These are phyloP conservation scores for Oxyria digyna DNA, from an alignment of 148 eudicot species.

Conservation along the genomic window DNA sequence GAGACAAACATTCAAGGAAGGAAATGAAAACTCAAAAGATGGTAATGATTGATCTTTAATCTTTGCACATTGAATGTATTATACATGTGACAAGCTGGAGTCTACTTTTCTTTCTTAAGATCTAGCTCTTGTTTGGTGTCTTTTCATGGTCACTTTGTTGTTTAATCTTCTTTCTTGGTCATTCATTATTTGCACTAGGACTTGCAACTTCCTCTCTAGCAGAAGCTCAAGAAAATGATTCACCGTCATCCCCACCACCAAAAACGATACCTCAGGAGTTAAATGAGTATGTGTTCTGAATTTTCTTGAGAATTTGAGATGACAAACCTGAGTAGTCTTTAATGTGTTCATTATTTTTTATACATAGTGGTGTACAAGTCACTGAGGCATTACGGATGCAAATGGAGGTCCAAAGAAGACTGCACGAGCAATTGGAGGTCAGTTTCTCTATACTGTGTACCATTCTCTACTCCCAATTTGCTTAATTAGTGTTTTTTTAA, in stretches of 20 bases:
- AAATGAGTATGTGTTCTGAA: constrained; percentile 39
- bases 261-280: constrained; percentile 45
- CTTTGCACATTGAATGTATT: neutral
- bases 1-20: constrained; percentile 33
- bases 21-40: constrained; percentile 25
- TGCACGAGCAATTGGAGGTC: constrained; percentile 81
- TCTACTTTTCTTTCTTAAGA: neutral
- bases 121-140: neutral
- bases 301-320: neutral
- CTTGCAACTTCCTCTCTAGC: constrained; percentile 41
- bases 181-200: neutral
- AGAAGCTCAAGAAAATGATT: constrained; percentile 53
- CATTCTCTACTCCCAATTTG: neutral
- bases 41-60: constrained; percentile 15
- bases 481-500: neutral
- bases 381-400: constrained; percentile 74
- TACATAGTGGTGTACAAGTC: constrained; percentile 55
- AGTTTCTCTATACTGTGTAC: constrained; percentile 9
- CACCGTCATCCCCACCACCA: constrained; percentile 47
- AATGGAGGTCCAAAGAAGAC: constrained; percentile 71
- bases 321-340: neutral
- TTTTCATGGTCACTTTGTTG: neutral
- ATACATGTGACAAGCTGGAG: neutral
- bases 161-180: neutral
- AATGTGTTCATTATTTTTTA: neutral